A percentile compares a stretch with the other conserved stretches of the same genome.
These are phyloP conservation scores for Nyssa sinensis DNA, from an alignment of 148 eudicot species.

Conservation along the genomic window DNA sequence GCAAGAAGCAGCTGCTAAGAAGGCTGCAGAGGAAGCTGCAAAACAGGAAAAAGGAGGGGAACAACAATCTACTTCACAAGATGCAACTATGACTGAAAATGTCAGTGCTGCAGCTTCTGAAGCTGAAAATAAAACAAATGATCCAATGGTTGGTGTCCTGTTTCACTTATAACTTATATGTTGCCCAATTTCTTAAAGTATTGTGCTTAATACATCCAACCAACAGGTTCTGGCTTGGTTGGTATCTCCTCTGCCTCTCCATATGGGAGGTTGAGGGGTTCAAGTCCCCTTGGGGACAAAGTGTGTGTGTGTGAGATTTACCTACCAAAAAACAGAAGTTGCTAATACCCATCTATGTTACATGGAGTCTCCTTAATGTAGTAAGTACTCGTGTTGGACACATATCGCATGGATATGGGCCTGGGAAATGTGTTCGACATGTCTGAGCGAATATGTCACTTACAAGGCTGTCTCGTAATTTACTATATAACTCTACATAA, in stretches of 20 bases:
- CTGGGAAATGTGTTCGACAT: background rate
- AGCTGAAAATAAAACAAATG: constrained; percentile 58
- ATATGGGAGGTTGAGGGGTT: too few species aligned
- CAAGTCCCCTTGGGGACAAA: too few species aligned
- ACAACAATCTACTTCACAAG: constrained; percentile 67
- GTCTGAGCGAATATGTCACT: background rate
- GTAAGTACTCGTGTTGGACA: background rate
- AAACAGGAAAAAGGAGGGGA: constrained; percentile 66
- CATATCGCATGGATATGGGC: background rate
- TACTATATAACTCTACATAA: background rate
- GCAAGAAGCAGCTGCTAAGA: constrained; percentile 97
- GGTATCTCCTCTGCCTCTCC: too few species aligned
- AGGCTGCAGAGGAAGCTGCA: constrained; percentile 84
- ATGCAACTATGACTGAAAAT: constrained; percentile 78
- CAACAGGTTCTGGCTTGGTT: too few species aligned
- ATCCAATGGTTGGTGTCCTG: constrained; percentile 45
- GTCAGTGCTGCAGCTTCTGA: constrained; percentile 51
- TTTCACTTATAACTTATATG: background rate
- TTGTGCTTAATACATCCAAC: background rate
- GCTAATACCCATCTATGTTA: background rate
- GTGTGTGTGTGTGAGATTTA: too few species aligned
- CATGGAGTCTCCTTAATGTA: background rate
- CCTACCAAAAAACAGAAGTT: too few species aligned
- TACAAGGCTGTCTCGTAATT: background rate
- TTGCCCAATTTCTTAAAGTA: background rate